phyloP scores from a whole-genome alignment of 2,329 filamentous ascomycete genomes.

The Nannizzia gypsea region DNA sequence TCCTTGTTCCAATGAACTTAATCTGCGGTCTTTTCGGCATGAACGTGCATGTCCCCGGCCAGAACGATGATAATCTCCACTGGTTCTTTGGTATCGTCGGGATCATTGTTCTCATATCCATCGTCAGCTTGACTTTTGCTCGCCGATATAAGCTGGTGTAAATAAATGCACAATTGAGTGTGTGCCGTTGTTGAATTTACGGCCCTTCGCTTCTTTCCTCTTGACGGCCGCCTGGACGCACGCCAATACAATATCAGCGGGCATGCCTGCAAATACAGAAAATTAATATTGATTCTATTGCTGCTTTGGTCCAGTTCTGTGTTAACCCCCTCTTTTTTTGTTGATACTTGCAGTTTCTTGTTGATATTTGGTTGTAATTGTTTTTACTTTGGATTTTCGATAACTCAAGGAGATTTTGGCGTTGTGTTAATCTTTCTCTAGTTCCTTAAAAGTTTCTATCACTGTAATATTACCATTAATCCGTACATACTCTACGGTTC shows the following conservation, averaged over 20 bases:
- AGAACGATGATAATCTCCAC: conserved; percentile 22
- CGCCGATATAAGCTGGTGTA: conserved; percentile 33
- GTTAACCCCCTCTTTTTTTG: not conserved
- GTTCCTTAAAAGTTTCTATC: too few species aligned
- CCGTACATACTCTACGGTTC: not conserved
- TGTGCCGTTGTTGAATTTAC: not conserved
- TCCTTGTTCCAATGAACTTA: conserved; percentile 91
- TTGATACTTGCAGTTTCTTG: conserved; percentile 1
- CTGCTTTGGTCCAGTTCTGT: not conserved
- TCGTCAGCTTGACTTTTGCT: conserved; percentile 28
- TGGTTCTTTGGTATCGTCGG: conserved; percentile 43
- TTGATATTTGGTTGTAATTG: not conserved
- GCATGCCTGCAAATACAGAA: not conserved
- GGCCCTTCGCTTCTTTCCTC: not conserved
- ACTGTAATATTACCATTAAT: not conserved
- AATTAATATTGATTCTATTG: not conserved
- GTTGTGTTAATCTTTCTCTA: not conserved
- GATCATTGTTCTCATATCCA: conserved; percentile 33
- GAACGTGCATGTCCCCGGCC: conserved; percentile 39
- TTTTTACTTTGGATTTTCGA: not conserved
- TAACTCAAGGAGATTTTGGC: not conserved
- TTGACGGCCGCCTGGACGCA: not conserved
- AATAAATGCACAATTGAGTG: not conserved
- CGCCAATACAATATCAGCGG: not conserved
- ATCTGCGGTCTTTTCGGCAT: conserved; percentile 54